A percentile compares a stretch with the other conserved stretches of the same genome.
These are phyloP conservation scores for Alternaria dauci DNA, from an alignment of 2,329 filamentous ascomycete species.

Conservation along the genomic window DNA sequence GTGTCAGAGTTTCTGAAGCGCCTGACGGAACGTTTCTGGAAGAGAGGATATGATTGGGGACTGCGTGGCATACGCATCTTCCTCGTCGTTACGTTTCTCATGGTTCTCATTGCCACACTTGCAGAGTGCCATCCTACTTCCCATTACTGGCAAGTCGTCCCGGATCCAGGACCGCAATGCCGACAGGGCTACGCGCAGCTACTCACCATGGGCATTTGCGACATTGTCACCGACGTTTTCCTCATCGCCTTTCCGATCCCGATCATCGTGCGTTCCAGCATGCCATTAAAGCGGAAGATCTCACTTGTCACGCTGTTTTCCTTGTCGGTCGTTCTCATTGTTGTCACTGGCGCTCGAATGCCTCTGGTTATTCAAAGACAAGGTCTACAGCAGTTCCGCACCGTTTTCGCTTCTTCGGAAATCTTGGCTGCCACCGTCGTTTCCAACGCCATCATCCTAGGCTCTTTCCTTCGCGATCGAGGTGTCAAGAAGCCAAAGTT, in stretches of 20 bases:
- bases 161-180: slow-evolving; percentile 85
- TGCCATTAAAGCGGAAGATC: slow-evolving; percentile 78
- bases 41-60: slow-evolving; percentile 74
- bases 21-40: slow-evolving; percentile 83
- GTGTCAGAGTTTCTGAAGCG: slow-evolving; percentile 92
- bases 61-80: slow-evolving; percentile 77
- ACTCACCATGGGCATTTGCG: slow-evolving; percentile 86
- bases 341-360: slow-evolving; percentile 81
- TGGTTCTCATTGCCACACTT: slow-evolving; percentile 81
- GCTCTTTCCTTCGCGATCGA: slow-evolving; percentile 89
- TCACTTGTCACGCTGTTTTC: slow-evolving; percentile 84
- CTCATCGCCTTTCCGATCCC: slow-evolving; percentile 89
- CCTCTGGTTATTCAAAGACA: slow-evolving; percentile 74
- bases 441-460: slow-evolving; percentile 87
- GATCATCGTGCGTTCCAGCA: slow-evolving; percentile 80
- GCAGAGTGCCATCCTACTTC: slow-evolving; percentile 75
- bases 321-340: slow-evolving; percentile 80
- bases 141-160: slow-evolving; percentile 66
- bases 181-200: slow-evolving; percentile 88
- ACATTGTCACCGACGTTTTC: slow-evolving; percentile 87
- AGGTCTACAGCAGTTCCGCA: slow-evolving; percentile 85
- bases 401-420: slow-evolving; percentile 87
- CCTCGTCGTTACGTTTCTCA: slow-evolving; percentile 79
- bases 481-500: slow-evolving; percentile 89
- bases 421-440: slow-evolving; percentile 87